These are phyloP conservation scores for Lycium barbarum DNA, from an alignment of 257 asterid genomes.

Conservation along the genomic window DNA sequence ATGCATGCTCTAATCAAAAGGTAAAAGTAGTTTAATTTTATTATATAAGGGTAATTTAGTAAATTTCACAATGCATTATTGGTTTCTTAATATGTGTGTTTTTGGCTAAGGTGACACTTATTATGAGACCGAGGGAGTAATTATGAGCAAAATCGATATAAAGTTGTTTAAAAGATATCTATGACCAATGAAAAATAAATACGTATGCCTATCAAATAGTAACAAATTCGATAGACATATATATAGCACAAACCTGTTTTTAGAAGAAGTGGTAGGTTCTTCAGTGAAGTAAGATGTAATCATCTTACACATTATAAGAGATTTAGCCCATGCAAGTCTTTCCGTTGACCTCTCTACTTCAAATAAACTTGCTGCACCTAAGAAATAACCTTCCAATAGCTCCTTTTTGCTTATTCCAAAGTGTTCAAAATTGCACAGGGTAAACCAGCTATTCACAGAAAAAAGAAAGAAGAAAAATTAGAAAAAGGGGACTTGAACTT, in stretches of 20 bases:
- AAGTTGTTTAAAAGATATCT: too few species aligned
- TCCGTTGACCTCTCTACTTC: conserved; percentile 18
- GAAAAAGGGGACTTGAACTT: not conserved
- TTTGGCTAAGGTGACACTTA: too few species aligned
- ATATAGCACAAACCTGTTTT: conserved; percentile 31
- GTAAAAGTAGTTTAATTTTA: too few species aligned
- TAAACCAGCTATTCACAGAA: conserved; percentile 19
- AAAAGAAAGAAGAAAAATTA: not conserved
- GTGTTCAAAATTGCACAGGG: not conserved
- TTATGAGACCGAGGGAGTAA: too few species aligned
- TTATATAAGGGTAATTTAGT: too few species aligned
- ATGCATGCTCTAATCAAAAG: too few species aligned
- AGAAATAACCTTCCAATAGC: not conserved
- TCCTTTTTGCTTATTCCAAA: conserved; percentile 19
- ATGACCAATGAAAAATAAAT: too few species aligned
- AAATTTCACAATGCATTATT: too few species aligned
- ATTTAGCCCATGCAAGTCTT: conserved; percentile 22
- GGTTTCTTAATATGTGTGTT: too few species aligned
- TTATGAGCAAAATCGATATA: too few species aligned
- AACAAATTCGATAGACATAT: too few species aligned
- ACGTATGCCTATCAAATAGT: too few species aligned
- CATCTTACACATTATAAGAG: not conserved
- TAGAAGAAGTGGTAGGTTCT: not conserved
- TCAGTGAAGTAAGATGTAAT: not conserved
- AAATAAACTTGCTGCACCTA: not conserved